Conservation (phyloP, 139 green algal species). For the Nannochloris sp. region DNA sequence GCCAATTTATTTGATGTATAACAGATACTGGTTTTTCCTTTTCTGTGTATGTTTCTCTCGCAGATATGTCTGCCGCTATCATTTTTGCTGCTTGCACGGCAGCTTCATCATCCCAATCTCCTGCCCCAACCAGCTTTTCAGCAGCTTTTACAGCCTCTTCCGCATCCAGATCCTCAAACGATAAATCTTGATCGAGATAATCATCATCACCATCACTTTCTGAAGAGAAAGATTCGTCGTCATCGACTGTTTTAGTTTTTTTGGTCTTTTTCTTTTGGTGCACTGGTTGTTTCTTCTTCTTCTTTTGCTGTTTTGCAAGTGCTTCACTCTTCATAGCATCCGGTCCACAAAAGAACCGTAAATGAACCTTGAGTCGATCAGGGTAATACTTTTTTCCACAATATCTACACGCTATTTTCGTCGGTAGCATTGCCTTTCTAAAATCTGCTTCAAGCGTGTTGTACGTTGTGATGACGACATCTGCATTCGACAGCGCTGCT, state of each 20-base stretch:
- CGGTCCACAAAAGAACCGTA: constrained; percentile 89
- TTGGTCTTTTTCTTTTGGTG: not conserved
- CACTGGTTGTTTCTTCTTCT: constrained; percentile 33
- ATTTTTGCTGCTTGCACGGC: constrained; percentile 33
- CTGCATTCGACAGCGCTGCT: constrained; percentile 42
- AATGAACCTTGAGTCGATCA: constrained; percentile 58
- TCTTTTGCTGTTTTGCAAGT: constrained; percentile 74
- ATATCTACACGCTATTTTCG: constrained; percentile 66
- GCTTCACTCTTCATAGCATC: constrained; percentile 66
- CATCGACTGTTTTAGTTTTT: constrained; percentile 14
- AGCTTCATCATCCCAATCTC: constrained; percentile 17
- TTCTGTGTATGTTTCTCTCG: not conserved
- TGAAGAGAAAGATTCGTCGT: constrained; percentile 15
- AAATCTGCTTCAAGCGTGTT: constrained; percentile 79
- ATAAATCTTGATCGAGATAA: constrained; percentile 1
- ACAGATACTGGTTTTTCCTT: constrained; percentile 25
- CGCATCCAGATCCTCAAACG: constrained; percentile 22
- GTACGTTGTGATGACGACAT: constrained; percentile 93
- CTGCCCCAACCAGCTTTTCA: not conserved
- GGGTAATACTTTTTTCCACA: constrained; percentile 75
- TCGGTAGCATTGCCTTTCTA: constrained; percentile 44
- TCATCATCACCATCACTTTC: constrained; percentile 15
- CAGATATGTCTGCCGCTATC: constrained; percentile 13
- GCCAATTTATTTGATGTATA: constrained; percentile 49
- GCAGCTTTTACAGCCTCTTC: constrained; percentile 21